These are phyloP conservation scores for Pelargonium citronellum DNA, from an alignment of 441 rosid species.

Conservation along the genomic window DNA sequence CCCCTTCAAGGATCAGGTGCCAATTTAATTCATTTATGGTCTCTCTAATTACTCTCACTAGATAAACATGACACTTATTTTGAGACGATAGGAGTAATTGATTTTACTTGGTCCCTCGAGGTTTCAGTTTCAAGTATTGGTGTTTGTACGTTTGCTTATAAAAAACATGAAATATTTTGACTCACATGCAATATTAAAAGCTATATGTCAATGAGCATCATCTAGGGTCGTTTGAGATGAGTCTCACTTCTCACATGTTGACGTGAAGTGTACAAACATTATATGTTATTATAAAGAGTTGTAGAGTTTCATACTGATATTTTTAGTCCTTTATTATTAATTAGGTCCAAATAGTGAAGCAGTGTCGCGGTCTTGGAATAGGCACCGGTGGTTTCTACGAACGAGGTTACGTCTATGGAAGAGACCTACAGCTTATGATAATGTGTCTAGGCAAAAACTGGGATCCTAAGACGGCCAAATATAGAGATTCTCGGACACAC, in stretches of 20 bases:
- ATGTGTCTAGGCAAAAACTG: conserved; percentile 90
- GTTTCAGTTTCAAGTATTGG: too few relatives aligned
- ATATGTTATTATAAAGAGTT: too few relatives aligned
- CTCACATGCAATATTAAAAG: too few relatives aligned
- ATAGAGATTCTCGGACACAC: conserved; percentile 37
- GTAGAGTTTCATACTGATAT: background rate
- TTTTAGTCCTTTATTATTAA: background rate
- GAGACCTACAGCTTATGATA: conserved; percentile 52
- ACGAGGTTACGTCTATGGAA: conserved; percentile 62
- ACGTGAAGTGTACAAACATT: too few relatives aligned
- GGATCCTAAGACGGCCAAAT: conserved; percentile 59
- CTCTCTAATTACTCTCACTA: too few relatives aligned
- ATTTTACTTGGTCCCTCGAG: too few relatives aligned
- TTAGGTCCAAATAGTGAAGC: conserved; percentile 57
- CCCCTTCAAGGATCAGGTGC: background rate
- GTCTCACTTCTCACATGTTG: too few relatives aligned
- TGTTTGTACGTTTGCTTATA: too few relatives aligned
- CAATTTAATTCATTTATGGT: background rate
- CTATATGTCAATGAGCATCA: too few relatives aligned
- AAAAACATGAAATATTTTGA: too few relatives aligned
- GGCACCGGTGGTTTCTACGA: conserved; percentile 79
- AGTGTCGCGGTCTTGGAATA: conserved; percentile 53
- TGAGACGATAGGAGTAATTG: too few relatives aligned
- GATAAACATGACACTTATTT: background rate
- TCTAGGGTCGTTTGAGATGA: too few relatives aligned